Evolutionary conservation across 371 early-diverging fungal genomes (phyloP), one percentile per base, ranked within the genome.

Genomic region (Massospora cicadina): DNA sequence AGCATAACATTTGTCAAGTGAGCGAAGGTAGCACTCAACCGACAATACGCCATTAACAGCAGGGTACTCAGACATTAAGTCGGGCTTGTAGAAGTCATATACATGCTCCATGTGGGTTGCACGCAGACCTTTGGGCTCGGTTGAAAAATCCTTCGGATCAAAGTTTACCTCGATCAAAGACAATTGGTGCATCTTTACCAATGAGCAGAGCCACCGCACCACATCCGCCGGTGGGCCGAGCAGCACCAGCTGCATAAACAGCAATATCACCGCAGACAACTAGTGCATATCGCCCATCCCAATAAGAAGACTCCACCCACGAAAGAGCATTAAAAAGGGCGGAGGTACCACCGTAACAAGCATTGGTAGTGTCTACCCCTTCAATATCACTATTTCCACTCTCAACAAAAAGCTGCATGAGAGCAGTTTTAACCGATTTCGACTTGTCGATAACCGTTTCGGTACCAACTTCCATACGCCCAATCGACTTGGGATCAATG

Each of bases 361-460:
- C 99, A 71, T 97, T 97, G 73, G 90, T 94, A 64, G 92, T 94
- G 71, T 95, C 96, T 65, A 96, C 86, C 60, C 98, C 99, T 74
- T 92, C 93, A 60, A 98, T 87, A 70, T 86, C 87, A 55, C 79
- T 81, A 81, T 97, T 97, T 58, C 90, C 93, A 58, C 87, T 83
- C 67, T 87, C 89, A 33, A 75, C 76, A 72, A 97, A 97, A 59
- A 98, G 80, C 65, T 88, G 86, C 94, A 96, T 95, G 67, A 98
- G 81, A 63, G 88, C 89, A 13, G 95, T 83, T 80, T 97, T 97
- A 71, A 94, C 92, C 24, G 95, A 86, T 80, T 98, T 98, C 65
- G 91, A 87, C 80, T 95, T 93, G 81, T 98, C 99, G 66, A 93
- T 89, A 73, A 95, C 91, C 61, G 96, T 93, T 76, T 98, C 99